A percentile compares a stretch with the other conserved stretches of the same genome.
Evolutionary conservation across 208 protist species (phyloP).

Genomic region (Acanthamoeba healyi): DNA sequence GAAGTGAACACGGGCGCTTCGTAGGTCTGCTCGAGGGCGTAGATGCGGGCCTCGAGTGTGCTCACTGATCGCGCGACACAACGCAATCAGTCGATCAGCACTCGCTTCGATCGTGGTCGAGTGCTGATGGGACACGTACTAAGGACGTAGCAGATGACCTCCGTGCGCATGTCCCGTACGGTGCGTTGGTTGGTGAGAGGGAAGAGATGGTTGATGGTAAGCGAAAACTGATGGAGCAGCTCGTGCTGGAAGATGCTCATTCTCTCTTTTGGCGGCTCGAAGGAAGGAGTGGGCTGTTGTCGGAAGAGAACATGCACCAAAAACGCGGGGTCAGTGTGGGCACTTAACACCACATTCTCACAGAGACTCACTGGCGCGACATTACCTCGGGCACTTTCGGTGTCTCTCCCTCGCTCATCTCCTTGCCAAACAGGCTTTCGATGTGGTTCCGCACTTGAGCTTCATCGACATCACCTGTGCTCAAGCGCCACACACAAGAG

Average conservation of each 20-base stretch:
- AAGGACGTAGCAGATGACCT: conserved; percentile 36
- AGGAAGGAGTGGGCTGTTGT: background rate
- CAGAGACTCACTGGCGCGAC: background rate
- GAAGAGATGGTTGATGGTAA: conserved; percentile 61
- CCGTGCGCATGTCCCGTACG: conserved; percentile 3
- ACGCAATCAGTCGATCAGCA: background rate
- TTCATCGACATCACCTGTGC: background rate
- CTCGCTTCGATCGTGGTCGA: too few relatives aligned
- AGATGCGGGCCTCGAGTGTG: background rate
- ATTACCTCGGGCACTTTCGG: conserved; percentile 25
- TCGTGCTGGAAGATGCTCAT: conserved; percentile 63
- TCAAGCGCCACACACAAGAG: background rate
- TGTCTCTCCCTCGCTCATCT: background rate
- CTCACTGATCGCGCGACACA: background rate
- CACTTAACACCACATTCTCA: too few relatives aligned
- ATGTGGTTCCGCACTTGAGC: background rate
- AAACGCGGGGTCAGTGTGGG: too few relatives aligned
- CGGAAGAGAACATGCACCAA: background rate
- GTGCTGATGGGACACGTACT: background rate
- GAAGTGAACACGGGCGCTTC: conserved; percentile 32
- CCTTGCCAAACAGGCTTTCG: conserved; percentile 12
- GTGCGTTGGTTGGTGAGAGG: conserved; percentile 42
- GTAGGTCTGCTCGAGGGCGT: conserved; percentile 33
- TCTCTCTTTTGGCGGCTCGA: conserved; percentile 14
- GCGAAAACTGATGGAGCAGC: conserved; percentile 59